Evolutionary conservation across 2,329 filamentous ascomycete species (phyloP), one percentile per base, ranked within the genome.

Genomic region (Hypoxylon sp.): DNA sequence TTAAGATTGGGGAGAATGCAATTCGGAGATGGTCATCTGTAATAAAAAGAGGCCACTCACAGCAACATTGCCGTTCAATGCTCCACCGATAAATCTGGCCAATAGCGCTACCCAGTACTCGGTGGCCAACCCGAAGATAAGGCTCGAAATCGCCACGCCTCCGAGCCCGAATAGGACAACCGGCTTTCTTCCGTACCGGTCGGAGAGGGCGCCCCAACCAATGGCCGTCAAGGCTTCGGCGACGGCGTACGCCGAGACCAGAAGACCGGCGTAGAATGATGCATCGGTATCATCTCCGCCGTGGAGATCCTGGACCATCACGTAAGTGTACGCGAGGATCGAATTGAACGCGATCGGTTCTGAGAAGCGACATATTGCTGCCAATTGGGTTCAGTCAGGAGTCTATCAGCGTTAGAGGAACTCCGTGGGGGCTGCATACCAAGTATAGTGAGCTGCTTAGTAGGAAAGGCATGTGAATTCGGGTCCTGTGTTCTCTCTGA

Each of bases 181-280:
- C 3, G 79, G 79, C 66, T 81, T 79, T 19, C 80, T 72, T 0
- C 82, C 81, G 61, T 79, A 78, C 11, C 78, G 77, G 63, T 83
- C 81, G 24, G 81, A 82, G 5, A 83, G 72, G 1, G 75, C 74
- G 24, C 81, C 81, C 81, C 81, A 83, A 54, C 80, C 75, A 71
- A 83, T 79, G 21, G 80, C 80, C 1, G 81, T 83, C 42, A 81
- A 63, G 17, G 81, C 80, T 71, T 83, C 81, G 47, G 81, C 81
- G 27, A 82, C 78, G 42, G 81, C 80, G 57, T 82, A 83, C 13
- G 81, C 81, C 10, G 80, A 82, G 21, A 83, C 79, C 7, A 83
- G 76, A 8, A 88, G 81, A 10, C 85, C 85, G 21, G 82, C 77
- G 76, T 83, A 84, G 78, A 88, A 88, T 27, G 79, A 76, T 15